Base-by-base conservation (phyloP, 140 eudicot genomes). In the Senecio squalidus region DNA sequence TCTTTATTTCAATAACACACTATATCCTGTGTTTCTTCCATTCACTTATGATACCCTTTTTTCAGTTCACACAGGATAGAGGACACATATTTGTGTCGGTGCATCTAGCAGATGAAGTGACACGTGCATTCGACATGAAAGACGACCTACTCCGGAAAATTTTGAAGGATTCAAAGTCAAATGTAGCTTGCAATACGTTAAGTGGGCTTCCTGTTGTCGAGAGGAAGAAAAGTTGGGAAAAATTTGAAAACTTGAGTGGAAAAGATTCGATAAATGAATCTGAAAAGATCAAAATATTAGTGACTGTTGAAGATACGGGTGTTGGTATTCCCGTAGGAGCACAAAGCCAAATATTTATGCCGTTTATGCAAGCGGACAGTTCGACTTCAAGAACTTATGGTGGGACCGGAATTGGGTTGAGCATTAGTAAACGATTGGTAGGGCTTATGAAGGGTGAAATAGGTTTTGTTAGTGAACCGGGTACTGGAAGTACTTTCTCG, bases 291-390 rank as follows among this genome's bases (percentile, higher is more conserved):
- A 80, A 69, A 54, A 40, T 86, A 60, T 25, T 86, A 52, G 91
- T 90, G 53, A 78, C 94, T 0, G 88, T 90, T 54, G 97, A 90
- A 80, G 97, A 90, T 72, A 86, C 97, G 1, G 97, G 97, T 10
- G 86, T 72, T 2, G 97, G 97, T 15, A 85, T 90, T 43, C 95
- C 90, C 38, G 34, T 9, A 27, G 75, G 86, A 8, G 94, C 94
- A 55, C 94, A 90, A 60, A 57, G 13, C 34, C 81, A 88, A 21
- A 81, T 90, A 31, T 90, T 90, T 59, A 83, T 64, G 64, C 97
- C 97, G 2, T 90, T 90, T 72, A 86, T 86, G 95, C 97, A 90
- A 77, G 97, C 94, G 0, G 97, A 83, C 65, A 83, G 94, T 66
- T 86, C 95, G 3, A 86, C 91, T 1, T 86, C 97, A 14, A 76